Conservation (phyloP, 2,329 filamentous ascomycete species). For the Fusarium virguliforme region DNA sequence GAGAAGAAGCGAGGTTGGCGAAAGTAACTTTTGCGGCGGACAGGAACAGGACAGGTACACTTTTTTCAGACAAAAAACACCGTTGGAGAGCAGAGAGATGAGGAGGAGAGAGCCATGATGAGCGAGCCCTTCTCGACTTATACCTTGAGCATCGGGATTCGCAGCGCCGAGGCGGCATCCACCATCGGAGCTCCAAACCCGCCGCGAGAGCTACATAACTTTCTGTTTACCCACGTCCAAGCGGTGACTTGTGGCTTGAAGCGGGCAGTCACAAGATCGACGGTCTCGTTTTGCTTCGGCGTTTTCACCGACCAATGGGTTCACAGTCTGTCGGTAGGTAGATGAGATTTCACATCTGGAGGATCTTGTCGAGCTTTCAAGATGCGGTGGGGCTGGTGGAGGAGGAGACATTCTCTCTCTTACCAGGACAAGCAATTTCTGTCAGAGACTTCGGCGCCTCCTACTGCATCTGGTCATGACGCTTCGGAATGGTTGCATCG, state of each 20-base stretch:
- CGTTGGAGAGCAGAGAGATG: constrained; percentile 8
- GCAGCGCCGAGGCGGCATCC: background rate
- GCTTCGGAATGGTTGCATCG: background rate
- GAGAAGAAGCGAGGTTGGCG: constrained; percentile 9
- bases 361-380: background rate
- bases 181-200: constrained; percentile 30
- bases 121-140: constrained; percentile 35
- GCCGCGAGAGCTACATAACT: background rate
- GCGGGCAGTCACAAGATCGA: constrained; percentile 27
- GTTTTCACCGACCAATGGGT: constrained; percentile 1
- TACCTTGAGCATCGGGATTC: constrained; percentile 19
- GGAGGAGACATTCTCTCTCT: constrained; percentile 13
- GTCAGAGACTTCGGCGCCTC: constrained; percentile 35
- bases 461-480: constrained; percentile 26
- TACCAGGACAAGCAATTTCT: constrained; percentile 24
- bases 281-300: constrained; percentile 6
- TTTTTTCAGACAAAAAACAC: constrained; percentile 3
- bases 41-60: background rate
- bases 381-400: constrained; percentile 18
- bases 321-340: background rate
- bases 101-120: background rate
- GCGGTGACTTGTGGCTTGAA: constrained; percentile 6
- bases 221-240: constrained; percentile 7
- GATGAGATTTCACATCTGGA: background rate
- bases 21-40: constrained; percentile 13